phyloP scores from a whole-genome alignment of 768 basidiomycete species.

The Boletus insuetus region DNA sequence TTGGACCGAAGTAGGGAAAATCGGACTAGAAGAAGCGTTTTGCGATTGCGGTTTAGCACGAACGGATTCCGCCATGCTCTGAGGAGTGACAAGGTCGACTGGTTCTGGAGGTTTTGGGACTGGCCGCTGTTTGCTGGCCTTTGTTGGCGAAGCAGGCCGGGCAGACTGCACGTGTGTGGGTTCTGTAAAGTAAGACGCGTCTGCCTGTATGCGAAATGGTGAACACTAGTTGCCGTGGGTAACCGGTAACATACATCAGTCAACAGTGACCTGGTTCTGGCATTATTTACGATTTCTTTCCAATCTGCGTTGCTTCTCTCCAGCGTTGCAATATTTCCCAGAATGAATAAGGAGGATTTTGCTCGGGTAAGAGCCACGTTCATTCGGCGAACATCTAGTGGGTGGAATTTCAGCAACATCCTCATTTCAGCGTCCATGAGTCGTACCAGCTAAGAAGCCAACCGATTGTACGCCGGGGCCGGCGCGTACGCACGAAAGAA shows the following conservation, averaged over 20 bases:
- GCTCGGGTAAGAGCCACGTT: constrained; percentile 99
- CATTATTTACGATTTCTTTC: constrained; percentile 75
- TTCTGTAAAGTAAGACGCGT: constrained; percentile 39
- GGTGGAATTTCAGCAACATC: background rate
- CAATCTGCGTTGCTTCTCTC: constrained; percentile 82
- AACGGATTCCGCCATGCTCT: constrained; percentile 31
- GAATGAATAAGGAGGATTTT: constrained; percentile 88
- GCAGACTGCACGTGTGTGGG: constrained; percentile 15
- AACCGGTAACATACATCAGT: constrained; percentile 47
- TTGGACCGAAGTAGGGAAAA: background rate
- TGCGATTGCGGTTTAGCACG: constrained; percentile 25
- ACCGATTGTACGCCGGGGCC: constrained; percentile 79
- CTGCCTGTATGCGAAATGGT: constrained; percentile 23
- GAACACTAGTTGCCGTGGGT: background rate
- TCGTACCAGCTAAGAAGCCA: constrained; percentile 82
- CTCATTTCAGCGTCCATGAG: background rate
- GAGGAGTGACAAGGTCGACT: constrained; percentile 39
- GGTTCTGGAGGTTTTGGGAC: constrained; percentile 23
- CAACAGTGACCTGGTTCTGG: constrained; percentile 60
- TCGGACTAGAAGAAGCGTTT: background rate
- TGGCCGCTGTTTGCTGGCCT: constrained; percentile 22
- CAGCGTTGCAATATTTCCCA: constrained; percentile 88
- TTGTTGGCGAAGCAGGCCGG: constrained; percentile 21
- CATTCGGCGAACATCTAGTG: constrained; percentile 79
- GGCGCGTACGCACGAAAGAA: constrained; percentile 93